Evolutionary conservation across 1,284 basidiomycete genomes (phyloP).

Genomic region (Heliocybe sulcata): DNA sequence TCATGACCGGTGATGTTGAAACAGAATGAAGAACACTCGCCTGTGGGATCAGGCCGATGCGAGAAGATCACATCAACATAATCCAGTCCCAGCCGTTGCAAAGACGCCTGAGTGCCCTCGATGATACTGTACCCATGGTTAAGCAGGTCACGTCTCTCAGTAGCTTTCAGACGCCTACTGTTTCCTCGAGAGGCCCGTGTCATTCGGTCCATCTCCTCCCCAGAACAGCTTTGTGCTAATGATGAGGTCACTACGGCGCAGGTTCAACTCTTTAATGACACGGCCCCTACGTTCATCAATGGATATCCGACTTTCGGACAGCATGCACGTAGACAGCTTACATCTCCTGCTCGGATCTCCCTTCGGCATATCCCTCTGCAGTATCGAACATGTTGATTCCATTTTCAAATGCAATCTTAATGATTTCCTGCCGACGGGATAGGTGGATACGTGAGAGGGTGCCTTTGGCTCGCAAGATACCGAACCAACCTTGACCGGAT

Average conservation of each 20-base stretch:
- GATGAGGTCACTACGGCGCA: conserved; percentile 66
- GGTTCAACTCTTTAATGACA: conserved; percentile 68
- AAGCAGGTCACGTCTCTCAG: neutral
- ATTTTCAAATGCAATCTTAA: conserved; percentile 57
- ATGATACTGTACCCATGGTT: conserved; percentile 45
- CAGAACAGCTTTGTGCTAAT: conserved; percentile 68
- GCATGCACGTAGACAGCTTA: conserved; percentile 19
- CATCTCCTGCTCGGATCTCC: conserved; percentile 67
- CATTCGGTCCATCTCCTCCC: conserved; percentile 51
- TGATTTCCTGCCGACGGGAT: conserved; percentile 38
- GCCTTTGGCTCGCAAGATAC: conserved; percentile 2
- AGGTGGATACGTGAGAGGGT: neutral
- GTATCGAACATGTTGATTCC: conserved; percentile 43
- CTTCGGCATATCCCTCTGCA: conserved; percentile 65
- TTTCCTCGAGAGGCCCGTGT: conserved; percentile 61
- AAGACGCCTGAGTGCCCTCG: conserved; percentile 65
- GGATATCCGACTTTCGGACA: neutral
- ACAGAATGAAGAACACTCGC: conserved; percentile 30
- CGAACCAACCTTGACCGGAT: conserved; percentile 54
- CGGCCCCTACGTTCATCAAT: conserved; percentile 45
- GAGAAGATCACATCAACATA: conserved; percentile 75
- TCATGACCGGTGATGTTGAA: neutral
- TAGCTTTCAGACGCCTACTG: conserved; percentile 39
- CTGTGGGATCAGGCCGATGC: conserved; percentile 48
- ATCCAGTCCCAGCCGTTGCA: conserved; percentile 66